Percentiles rank a stretch among this genome's conserved stretches.
phyloP scores from a whole-genome alignment of 139 green algal species.

The Coccomyxa sp. region DNA sequence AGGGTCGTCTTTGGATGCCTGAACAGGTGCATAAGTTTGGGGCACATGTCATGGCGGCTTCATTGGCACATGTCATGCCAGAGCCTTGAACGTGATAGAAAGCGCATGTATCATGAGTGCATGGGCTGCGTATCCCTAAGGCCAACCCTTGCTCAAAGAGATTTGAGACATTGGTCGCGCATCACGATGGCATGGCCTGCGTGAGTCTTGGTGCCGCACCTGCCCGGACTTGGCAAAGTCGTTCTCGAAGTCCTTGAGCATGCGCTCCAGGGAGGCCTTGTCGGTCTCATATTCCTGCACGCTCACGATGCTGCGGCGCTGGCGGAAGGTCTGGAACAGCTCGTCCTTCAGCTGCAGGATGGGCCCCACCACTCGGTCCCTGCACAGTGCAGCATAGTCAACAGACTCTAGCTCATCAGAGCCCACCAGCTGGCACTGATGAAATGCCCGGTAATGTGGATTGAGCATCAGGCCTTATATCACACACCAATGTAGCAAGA shows the following conservation, averaged over 20 bases:
- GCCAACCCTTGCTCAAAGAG: no score
- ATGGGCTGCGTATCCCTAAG: no score
- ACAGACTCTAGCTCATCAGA: no score
- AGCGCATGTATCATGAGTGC: no score
- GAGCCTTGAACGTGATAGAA: no score
- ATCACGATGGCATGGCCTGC: no score
- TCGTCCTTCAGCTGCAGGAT: slow-evolving; percentile 62
- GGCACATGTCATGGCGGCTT: background rate
- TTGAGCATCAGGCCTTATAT: no score
- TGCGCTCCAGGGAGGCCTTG: slow-evolving; percentile 64
- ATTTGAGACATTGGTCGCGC: no score
- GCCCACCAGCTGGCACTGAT: no score
- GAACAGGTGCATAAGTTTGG: background rate
- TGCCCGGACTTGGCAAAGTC: slow-evolving; percentile 26
- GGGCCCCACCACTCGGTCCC: slow-evolving; percentile 62
- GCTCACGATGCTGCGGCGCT: slow-evolving; percentile 51
- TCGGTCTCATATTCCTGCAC: slow-evolving; percentile 65
- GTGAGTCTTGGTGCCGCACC: no score
- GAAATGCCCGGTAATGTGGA: no score
- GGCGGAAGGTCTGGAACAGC: slow-evolving; percentile 77
- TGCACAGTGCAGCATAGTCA: slow-evolving; percentile 5
- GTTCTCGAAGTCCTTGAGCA: slow-evolving; percentile 77
- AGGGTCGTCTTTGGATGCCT: background rate
- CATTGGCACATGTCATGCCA: background rate
- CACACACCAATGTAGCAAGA: no score